Percentiles rank a stretch among this genome's conserved stretches.
Conservation (phyloP, 352 stramenopile genomes). For the Phytopythium mirpurense region DNA sequence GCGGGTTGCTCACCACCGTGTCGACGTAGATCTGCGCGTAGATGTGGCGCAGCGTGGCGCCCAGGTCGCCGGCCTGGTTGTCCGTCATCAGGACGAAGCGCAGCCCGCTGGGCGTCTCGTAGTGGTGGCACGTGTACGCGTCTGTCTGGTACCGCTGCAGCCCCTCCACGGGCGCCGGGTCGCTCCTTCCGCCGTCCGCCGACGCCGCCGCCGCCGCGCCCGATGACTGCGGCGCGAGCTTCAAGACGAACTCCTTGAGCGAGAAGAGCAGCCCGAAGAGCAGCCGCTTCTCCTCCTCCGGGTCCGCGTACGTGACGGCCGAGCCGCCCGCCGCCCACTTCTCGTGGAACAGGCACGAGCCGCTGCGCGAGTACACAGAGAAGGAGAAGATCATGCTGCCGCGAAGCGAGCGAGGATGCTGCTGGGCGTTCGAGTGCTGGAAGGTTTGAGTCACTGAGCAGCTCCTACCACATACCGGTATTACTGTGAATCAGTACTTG, state of each 20-base stretch:
- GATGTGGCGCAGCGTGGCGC: slow-evolving; percentile 76
- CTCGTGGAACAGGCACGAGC: slow-evolving; percentile 88
- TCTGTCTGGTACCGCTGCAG: slow-evolving; percentile 86
- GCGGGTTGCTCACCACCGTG: slow-evolving; percentile 87
- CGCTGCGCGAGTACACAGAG: slow-evolving; percentile 89
- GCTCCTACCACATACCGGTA: no score
- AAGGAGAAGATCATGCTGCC: slow-evolving; percentile 93
- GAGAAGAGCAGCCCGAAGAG: slow-evolving; percentile 92
- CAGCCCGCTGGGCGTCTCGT: slow-evolving; percentile 85
- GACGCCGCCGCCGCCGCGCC: slow-evolving; percentile 11
- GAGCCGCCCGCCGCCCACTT: slow-evolving; percentile 70
- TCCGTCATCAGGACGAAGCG: slow-evolving; percentile 91
- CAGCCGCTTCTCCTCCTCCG: slow-evolving; percentile 88
- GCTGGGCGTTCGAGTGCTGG: no score
- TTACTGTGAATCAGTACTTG: no score
- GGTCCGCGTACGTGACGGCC: slow-evolving; percentile 68
- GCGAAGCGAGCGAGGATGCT: background rate
- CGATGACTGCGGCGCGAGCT: slow-evolving; percentile 49
- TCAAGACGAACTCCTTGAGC: slow-evolving; percentile 86
- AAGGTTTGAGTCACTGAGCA: no score
- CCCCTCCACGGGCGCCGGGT: slow-evolving; percentile 26
- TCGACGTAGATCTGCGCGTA: slow-evolving; percentile 90
- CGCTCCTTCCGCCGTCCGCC: slow-evolving; percentile 9
- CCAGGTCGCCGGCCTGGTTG: slow-evolving; percentile 81
- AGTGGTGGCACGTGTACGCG: slow-evolving; percentile 89